Percentiles rank a stretch among this genome's conserved stretches.
Conservation (phyloP, 1,284 basidiomycete species). For the Fomitopsis pinicola region DNA sequence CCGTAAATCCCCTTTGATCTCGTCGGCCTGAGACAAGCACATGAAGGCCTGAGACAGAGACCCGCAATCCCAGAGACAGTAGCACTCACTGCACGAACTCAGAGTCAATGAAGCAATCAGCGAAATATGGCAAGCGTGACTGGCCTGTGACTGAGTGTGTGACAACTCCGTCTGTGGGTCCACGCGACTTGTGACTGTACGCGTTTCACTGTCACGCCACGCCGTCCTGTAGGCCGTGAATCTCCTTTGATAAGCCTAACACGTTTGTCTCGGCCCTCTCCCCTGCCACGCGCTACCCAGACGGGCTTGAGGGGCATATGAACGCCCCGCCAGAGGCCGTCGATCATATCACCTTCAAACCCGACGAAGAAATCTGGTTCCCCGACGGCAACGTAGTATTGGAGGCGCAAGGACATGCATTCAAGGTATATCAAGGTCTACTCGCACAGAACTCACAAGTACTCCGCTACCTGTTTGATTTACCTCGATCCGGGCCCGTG, state of each 20-base stretch:
- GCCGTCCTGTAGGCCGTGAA: too few species aligned
- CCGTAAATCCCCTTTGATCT: conserved; percentile 26
- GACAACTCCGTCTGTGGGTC: too few species aligned
- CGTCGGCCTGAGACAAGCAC: conserved; percentile 19
- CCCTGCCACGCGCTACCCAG: neutral
- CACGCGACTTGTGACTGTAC: too few species aligned
- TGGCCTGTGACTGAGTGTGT: too few species aligned
- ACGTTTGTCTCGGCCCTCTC: too few species aligned
- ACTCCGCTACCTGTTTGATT: neutral
- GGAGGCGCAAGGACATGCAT: neutral
- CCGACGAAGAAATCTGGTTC: neutral
- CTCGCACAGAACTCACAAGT: neutral
- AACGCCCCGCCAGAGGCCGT: neutral
- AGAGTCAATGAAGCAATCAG: too few species aligned
- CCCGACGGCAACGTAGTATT: neutral
- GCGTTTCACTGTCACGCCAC: too few species aligned
- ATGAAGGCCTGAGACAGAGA: neutral
- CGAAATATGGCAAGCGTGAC: too few species aligned
- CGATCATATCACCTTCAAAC: neutral
- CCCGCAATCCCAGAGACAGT: too few species aligned
- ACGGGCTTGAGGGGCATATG: neutral
- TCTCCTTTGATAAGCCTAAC: too few species aligned
- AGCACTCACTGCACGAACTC: too few species aligned
- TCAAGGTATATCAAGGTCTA: neutral
- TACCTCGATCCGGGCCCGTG: neutral